Evolutionary conservation across 108 stramenopile genomes (phyloP).

Genomic region (Stephanodiscus minutulus): DNA sequence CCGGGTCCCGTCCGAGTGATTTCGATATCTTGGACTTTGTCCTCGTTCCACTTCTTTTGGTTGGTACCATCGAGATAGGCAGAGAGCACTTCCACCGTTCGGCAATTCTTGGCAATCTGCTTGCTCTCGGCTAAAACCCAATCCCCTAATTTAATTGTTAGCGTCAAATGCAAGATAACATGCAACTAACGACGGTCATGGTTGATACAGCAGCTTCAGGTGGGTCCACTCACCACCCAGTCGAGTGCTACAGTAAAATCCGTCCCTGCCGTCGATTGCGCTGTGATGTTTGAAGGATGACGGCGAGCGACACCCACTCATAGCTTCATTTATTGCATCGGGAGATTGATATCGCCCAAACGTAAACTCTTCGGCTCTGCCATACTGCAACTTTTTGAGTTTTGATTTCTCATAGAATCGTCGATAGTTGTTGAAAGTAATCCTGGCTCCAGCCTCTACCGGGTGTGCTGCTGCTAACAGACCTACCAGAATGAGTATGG

Average conservation of each 20-base stretch:
- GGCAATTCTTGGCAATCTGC: constrained; percentile 52
- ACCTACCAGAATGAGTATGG: not conserved
- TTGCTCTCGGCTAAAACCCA: constrained; percentile 60
- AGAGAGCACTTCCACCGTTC: constrained; percentile 42
- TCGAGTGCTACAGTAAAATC: constrained; percentile 48
- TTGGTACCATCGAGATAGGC: constrained; percentile 57
- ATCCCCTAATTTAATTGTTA: constrained; percentile 26
- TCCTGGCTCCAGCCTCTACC: not conserved
- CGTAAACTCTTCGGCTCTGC: constrained; percentile 22
- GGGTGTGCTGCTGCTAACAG: not conserved
- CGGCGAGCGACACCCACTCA: constrained; percentile 25
- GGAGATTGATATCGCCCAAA: constrained; percentile 51
- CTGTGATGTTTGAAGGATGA: constrained; percentile 44
- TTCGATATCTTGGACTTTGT: constrained; percentile 48
- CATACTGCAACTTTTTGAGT: constrained; percentile 20
- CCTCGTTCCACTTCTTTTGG: constrained; percentile 57
- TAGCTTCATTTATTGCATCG: constrained; percentile 27
- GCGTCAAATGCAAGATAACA: no score
- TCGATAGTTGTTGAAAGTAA: constrained; percentile 14
- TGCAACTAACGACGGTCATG: no score
- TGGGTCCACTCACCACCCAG: constrained; percentile 18
- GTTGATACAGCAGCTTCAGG: no score
- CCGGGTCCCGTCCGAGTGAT: constrained; percentile 22
- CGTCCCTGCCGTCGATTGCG: constrained; percentile 48
- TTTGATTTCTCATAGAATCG: constrained; percentile 4